A percentile compares a stretch with the other conserved stretches of the same genome.
These are phyloP conservation scores for Phytopythium boreale DNA, from an alignment of 352 stramenopile genomes.

Conservation along the genomic window DNA sequence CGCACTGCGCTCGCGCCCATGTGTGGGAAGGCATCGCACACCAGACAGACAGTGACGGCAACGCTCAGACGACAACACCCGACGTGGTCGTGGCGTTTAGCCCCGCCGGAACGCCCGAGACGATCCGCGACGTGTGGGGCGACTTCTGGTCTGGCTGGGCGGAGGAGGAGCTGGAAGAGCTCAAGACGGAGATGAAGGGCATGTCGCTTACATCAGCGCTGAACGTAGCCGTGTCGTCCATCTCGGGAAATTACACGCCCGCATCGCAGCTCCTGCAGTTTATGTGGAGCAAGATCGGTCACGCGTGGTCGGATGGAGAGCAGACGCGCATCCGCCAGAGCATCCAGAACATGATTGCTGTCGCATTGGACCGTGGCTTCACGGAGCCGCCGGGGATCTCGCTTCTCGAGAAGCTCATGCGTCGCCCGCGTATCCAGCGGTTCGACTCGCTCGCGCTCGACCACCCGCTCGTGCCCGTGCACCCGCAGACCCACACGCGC, in stretches of 20 bases:
- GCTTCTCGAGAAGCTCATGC: constrained; percentile 76
- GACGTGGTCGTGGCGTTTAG: constrained; percentile 83
- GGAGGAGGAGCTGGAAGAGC: constrained; percentile 76
- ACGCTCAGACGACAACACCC: constrained; percentile 26
- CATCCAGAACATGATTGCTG: constrained; percentile 85
- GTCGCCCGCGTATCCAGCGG: constrained; percentile 47
- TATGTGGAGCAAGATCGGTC: constrained; percentile 82
- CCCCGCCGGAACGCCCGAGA: constrained; percentile 74
- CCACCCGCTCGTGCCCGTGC: constrained; percentile 44
- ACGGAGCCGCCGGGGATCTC: constrained; percentile 60
- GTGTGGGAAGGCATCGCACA: constrained; percentile 73
- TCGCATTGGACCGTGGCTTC: constrained; percentile 72
- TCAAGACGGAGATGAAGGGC: constrained; percentile 77
- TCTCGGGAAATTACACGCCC: constrained; percentile 73
- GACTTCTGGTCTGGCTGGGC: constrained; percentile 88
- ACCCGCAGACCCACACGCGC: constrained; percentile 53
- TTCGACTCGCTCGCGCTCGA: constrained; percentile 75
- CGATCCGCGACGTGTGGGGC: constrained; percentile 78
- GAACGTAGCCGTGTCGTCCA: constrained; percentile 76
- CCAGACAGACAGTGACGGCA: constrained; percentile 12
- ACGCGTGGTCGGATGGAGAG: constrained; percentile 80
- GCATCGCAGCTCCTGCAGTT: constrained; percentile 72
- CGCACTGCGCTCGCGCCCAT: constrained; percentile 67
- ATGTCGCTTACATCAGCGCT: constrained; percentile 71
- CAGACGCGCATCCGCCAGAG: constrained; percentile 82